phyloP scores from a whole-genome alignment of 169 alveolate species.

The Plasmodium vinckei region DNA sequence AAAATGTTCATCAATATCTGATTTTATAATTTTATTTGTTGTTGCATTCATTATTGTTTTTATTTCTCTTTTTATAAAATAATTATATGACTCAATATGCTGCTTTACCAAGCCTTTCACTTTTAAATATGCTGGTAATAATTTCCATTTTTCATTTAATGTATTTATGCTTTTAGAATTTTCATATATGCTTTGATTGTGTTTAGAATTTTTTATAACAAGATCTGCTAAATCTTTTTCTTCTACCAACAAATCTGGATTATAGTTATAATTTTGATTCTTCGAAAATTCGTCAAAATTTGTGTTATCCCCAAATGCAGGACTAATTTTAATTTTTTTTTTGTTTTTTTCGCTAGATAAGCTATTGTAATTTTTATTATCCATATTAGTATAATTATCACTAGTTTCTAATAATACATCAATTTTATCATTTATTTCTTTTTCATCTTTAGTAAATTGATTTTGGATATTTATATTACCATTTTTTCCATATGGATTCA shows the following conservation, averaged over 20 bases:
- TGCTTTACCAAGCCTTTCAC: conserved; percentile 95
- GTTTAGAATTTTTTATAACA: conserved; percentile 28
- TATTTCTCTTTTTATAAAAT: conserved; percentile 93
- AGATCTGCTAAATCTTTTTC: conserved; percentile 10
- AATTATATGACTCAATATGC: conserved; percentile 95
- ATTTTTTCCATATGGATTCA: too few species aligned
- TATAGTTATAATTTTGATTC: neutral
- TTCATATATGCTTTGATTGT: conserved; percentile 56
- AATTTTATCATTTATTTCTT: too few species aligned
- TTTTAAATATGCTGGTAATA: conserved; percentile 93
- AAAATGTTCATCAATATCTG: conserved; percentile 90
- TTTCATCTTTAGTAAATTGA: too few species aligned
- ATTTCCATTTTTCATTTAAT: conserved; percentile 93
- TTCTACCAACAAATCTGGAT: neutral
- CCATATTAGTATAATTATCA: too few species aligned
- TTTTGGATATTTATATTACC: too few species aligned
- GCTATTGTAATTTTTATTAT: too few species aligned
- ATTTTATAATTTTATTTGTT: conserved; percentile 89
- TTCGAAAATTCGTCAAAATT: neutral
- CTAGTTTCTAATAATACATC: too few species aligned
- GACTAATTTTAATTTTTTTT: neutral
- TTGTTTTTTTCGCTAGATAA: neutral
- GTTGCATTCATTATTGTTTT: conserved; percentile 94
- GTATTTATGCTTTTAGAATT: conserved; percentile 65
- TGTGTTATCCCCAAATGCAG: neutral